Base-by-base conservation (phyloP, 176 grass and related monocot species). In the Themeda triandra region DNA sequence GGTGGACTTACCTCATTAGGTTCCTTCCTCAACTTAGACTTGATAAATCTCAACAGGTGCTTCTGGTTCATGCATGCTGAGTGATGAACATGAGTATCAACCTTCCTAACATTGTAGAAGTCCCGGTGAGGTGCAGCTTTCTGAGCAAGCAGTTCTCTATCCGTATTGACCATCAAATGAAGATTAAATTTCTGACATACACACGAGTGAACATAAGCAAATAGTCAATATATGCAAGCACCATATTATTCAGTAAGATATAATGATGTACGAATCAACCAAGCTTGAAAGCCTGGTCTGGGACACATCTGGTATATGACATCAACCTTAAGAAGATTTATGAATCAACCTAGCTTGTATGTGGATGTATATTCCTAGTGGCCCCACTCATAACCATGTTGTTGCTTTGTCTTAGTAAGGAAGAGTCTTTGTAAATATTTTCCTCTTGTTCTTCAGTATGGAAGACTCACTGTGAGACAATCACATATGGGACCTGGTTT, bases 41-140 rank as follows among this genome's bases (percentile, higher is more conserved):
- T 98, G 60, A 98, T 98, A 81, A 98, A 98, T 91, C 89, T 95
- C 84, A 98, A 70, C 29, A 98, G 65, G 92, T 98, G 95, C 25
- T 98, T 98, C 84, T 95, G 95, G 44, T 98, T 98, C 95, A 98
- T 98, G 82, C 95, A 98, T 32, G 95, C 95, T n/a, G 95, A 98
- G 83, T 98, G 95, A 85, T 98, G 95, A 85, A 98, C 92, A 91
- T 98, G 95, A 84, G 95, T 98, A 80, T 98, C 95, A 81, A 98
- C 95, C 84, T 98, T 98, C 69, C 95, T 89, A 74, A 98, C 95
- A 63, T 98, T 98, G 76, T 98, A 98, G 63, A 98, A 95, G 82
- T 98, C 95, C 69, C 95, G 87, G 71, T 95, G 95, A 23, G 95
- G 95, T 88, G 95, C 95, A 91, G 84, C 86, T 89, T 98, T 98